Conservation (phyloP, 257 asterid genomes). For the Orobanche coerulescens region DNA sequence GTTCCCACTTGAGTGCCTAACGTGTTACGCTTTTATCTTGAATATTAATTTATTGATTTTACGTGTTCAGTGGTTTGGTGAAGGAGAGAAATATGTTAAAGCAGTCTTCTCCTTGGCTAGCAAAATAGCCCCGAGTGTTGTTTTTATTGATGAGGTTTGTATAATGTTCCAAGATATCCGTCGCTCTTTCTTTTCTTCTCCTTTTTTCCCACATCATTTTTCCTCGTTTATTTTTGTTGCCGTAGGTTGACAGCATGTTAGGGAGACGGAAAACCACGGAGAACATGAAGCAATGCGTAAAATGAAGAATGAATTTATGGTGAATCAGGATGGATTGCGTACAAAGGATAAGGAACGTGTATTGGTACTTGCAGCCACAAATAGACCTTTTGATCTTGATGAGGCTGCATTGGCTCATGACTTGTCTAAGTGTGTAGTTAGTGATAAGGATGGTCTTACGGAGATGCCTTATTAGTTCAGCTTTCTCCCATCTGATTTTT, state of each 20-base stretch:
- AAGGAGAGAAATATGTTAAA: constrained; percentile 84
- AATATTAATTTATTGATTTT: not conserved
- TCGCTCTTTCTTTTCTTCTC: constrained; percentile 6
- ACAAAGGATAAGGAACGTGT: constrained; percentile 93
- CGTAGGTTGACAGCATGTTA: constrained; percentile 88
- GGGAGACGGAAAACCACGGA: constrained; percentile 97
- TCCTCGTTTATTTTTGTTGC: not conserved
- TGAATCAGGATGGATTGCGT: constrained; percentile 90
- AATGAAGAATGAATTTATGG: constrained; percentile 94
- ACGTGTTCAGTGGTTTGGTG: constrained; percentile 78
- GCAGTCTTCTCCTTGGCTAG: constrained; percentile 85
- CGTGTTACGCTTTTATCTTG: not conserved
- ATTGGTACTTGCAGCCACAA: constrained; percentile 88
- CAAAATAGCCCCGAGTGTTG: constrained; percentile 80
- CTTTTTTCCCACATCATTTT: not conserved
- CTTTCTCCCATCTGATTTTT: too few relatives aligned
- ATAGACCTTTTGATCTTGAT: constrained; percentile 90
- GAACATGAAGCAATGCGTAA: constrained; percentile 98
- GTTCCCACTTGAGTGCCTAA: too few relatives aligned
- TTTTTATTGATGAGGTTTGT: constrained; percentile 84
- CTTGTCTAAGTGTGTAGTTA: too few relatives aligned
- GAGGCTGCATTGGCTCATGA: too few relatives aligned
- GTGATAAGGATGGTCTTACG: too few relatives aligned
- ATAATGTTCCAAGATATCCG: not conserved
- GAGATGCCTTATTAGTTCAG: too few relatives aligned